Conservation (phyloP, 352 stramenopile species). For the Pythium sp. region DNA sequence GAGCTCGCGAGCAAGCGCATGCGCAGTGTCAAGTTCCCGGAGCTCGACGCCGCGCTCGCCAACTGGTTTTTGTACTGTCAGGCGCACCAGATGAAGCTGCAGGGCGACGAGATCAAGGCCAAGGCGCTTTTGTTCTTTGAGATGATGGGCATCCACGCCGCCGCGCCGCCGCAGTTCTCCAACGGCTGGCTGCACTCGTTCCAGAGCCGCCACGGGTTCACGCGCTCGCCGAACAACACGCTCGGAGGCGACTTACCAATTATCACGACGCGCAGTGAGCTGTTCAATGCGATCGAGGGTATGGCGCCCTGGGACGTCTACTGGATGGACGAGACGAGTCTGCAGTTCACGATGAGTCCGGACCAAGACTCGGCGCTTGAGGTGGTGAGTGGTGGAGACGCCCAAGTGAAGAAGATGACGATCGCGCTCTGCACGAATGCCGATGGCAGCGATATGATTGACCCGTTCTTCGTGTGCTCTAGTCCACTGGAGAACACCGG, state of each 20-base stretch:
- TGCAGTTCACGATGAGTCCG: slow-evolving; percentile 47
- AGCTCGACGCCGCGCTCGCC: slow-evolving; percentile 73
- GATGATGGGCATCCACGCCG: slow-evolving; percentile 43
- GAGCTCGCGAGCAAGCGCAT: slow-evolving; percentile 75
- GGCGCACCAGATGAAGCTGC: slow-evolving; percentile 48
- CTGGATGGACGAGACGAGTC: slow-evolving; percentile 69
- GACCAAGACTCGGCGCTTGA: slow-evolving; percentile 22
- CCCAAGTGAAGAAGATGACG: slow-evolving; percentile 39
- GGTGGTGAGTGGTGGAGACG: neutral
- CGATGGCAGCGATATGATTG: slow-evolving; percentile 64
- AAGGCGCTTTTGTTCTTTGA: slow-evolving; percentile 71
- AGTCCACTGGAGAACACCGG: slow-evolving; percentile 24
- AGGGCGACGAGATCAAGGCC: slow-evolving; percentile 72
- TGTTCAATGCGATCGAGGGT: slow-evolving; percentile 43
- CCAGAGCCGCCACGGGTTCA: slow-evolving; percentile 71
- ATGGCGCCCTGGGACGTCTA: slow-evolving; percentile 62
- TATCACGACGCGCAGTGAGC: slow-evolving; percentile 42
- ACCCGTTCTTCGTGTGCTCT: slow-evolving; percentile 65
- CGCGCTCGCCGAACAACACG: slow-evolving; percentile 24
- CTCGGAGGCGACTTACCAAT: slow-evolving; percentile 31
- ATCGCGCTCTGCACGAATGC: slow-evolving; percentile 63
- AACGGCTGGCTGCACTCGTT: slow-evolving; percentile 88
- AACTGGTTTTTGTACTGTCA: slow-evolving; percentile 83
- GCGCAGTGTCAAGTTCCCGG: slow-evolving; percentile 71
- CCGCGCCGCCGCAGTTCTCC: slow-evolving; percentile 71